These are phyloP conservation scores for Penicillium malachiteum DNA, from an alignment of 495 filamentous ascomycete genomes.

Conservation along the genomic window DNA sequence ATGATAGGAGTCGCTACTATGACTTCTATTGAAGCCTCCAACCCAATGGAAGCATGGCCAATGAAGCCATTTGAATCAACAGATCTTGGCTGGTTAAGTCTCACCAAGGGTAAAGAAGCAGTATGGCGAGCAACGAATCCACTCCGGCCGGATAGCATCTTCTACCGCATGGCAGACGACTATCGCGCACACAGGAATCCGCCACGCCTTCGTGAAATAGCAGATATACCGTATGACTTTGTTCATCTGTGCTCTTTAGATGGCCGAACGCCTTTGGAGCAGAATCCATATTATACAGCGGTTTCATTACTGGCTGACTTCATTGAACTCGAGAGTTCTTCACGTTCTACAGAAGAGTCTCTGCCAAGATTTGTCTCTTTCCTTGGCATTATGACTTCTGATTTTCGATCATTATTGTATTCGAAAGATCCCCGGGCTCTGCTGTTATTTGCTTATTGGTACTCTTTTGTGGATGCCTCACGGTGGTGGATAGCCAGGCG, in stretches of 20 bases:
- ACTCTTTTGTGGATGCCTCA: conserved; percentile 21
- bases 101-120: conserved; percentile 34
- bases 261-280: conserved; percentile 3
- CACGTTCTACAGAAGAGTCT: neutral
- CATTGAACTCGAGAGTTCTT: neutral
- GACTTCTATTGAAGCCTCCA: conserved; percentile 28
- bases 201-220: neutral
- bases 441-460: conserved; percentile 41
- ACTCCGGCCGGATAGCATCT: conserved; percentile 37
- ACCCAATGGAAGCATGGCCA: conserved; percentile 36
- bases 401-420: conserved; percentile 19
- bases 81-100: conserved; percentile 36
- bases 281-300: conserved; percentile 34
- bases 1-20: conserved; percentile 35
- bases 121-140: conserved; percentile 36
- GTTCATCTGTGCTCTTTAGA: conserved; percentile 9
- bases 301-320: conserved; percentile 27
- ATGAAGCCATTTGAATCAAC: conserved; percentile 22
- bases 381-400: conserved; percentile 14
- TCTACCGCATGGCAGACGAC: conserved; percentile 25
- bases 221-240: conserved; percentile 12
- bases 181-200: conserved; percentile 14
- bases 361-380: conserved; percentile 20
- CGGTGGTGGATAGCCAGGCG: conserved; percentile 38
- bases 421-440: conserved; percentile 39